Evolutionary conservation across 2,329 filamentous ascomycete genomes (phyloP), one percentile per base, ranked within the genome.

Genomic region (Clonostachys sp.): DNA sequence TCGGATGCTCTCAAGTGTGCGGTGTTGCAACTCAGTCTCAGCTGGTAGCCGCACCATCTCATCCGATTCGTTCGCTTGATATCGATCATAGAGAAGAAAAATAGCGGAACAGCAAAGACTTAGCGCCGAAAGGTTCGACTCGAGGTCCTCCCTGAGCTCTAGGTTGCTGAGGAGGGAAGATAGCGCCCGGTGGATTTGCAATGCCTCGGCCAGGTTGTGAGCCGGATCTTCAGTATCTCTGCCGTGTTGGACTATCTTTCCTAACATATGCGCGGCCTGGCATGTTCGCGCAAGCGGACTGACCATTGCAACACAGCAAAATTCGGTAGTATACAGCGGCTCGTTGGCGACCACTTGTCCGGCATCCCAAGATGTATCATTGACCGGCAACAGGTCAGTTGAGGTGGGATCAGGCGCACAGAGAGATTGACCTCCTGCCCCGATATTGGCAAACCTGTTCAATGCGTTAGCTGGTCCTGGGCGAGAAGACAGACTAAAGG

Each of bases 241-340:
- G 7, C 14, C 36, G 39, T 55, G 53, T 7, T 30, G 20, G 24
- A 54, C 47, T 5, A 55, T 51, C 36, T 53, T 57, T 40, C 51
- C 46, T 16, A 57, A 45, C 39, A 56, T 52, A 30, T 55, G 53
- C 5, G 53, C 50, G 14, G 51, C 52, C 14, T 57, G 53, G 20
- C 55, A 57, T 7, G 47, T 49, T 42, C 47, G 34, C 1, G 55
- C 55, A 39, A 53, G 55, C 1, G 20, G 35, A 1, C 55, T 51
- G 1, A 58, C 41, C 4, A 44, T 51, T 3, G 49, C 50, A 2
- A 43, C 44, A 12, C 39, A 46, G 10, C 46, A 50, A 42, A 57
- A 57, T 6, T 49, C 48, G 5, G 34, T 39, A 1, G 51, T 52
- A 43, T 51, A 55, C 2, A 57, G 44, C 2, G 53, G 41, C 42